Evolutionary conservation across 164 flowering plant species (phyloP).

Genomic region (Vitis labrusca): DNA sequence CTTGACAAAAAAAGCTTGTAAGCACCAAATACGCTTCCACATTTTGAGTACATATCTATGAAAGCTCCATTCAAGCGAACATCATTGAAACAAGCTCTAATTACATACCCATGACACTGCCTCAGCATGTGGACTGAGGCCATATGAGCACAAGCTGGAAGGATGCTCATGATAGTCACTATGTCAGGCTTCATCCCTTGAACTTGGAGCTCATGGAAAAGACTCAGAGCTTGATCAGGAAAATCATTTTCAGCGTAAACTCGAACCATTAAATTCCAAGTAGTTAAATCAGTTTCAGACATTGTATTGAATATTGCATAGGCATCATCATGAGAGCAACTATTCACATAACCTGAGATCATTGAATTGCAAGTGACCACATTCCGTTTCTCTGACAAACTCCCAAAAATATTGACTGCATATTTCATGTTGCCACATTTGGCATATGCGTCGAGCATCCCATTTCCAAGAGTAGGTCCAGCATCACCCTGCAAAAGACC

Average conservation of each 20-base stretch:
- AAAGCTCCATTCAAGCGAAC: constrained; percentile 54
- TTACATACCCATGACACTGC: constrained; percentile 70
- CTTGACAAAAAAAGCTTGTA: constrained; percentile 48
- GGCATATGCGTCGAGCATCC: constrained; percentile 74
- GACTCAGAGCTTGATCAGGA: constrained; percentile 41
- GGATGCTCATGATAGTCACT: constrained; percentile 64
- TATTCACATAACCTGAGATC: constrained; percentile 49
- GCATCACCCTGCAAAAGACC: constrained; percentile 24
- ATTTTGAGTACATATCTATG: constrained; percentile 70
- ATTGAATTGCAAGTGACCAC: constrained; percentile 54
- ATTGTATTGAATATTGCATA: constrained; percentile 38
- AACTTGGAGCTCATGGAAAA: constrained; percentile 57
- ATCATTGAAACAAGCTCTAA: constrained; percentile 53
- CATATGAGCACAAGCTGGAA: constrained; percentile 61
- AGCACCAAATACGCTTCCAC: constrained; percentile 60
- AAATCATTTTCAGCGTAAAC: constrained; percentile 55
- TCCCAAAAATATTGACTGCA: constrained; percentile 55
- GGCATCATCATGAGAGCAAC: constrained; percentile 44
- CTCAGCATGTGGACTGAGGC: constrained; percentile 56
- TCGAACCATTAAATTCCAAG: constrained; percentile 79
- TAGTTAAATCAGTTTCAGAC: constrained; percentile 57
- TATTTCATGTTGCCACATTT: constrained; percentile 63
- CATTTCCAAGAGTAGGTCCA: constrained; percentile 54
- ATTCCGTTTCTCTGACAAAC: constrained; percentile 43
- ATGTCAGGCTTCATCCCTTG: constrained; percentile 66